phyloP scores from a whole-genome alignment of 2,329 filamentous ascomycete genomes.

The Chalaropsis ovoidea region DNA sequence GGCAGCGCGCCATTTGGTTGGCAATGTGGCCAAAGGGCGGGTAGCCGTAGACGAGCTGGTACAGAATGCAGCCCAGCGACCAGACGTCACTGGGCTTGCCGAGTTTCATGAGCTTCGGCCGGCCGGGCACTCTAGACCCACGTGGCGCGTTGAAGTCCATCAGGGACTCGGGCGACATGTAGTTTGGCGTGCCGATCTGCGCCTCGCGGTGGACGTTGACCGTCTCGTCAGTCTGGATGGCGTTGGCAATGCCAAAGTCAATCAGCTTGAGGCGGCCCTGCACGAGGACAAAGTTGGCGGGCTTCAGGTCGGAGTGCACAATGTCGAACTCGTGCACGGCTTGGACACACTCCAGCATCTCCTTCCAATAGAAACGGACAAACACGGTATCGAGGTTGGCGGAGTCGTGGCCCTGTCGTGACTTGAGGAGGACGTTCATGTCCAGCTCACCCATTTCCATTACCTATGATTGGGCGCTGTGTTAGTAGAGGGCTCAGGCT shows the following conservation, averaged over 20 bases:
- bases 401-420: constrained; percentile 59
- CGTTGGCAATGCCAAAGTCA: constrained; percentile 96
- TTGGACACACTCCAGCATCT: constrained; percentile 93
- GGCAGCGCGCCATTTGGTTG: constrained; percentile 76
- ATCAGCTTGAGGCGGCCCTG: constrained; percentile 88
- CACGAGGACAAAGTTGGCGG: constrained; percentile 91
- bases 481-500: not conserved
- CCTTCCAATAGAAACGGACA: constrained; percentile 96
- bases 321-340: constrained; percentile 84
- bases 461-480: constrained; percentile 44
- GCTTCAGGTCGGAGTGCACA: constrained; percentile 93
- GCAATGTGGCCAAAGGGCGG: constrained; percentile 87
- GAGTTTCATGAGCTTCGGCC: constrained; percentile 77
- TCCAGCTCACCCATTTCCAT: constrained; percentile 98
- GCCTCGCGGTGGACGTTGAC: constrained; percentile 95
- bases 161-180: constrained; percentile 94
- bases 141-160: constrained; percentile 68
- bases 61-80: constrained; percentile 92
- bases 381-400: constrained; percentile 78
- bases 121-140: constrained; percentile 36
- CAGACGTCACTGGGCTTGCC: constrained; percentile 94
- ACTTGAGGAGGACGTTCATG: constrained; percentile 72
- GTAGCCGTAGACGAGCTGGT: constrained; percentile 97
- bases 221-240: constrained; percentile 89
- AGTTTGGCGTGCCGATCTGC: constrained; percentile 92